These are phyloP conservation scores for Calonectria pauciramosa DNA, from an alignment of 2,329 filamentous ascomycete genomes.

Conservation along the genomic window DNA sequence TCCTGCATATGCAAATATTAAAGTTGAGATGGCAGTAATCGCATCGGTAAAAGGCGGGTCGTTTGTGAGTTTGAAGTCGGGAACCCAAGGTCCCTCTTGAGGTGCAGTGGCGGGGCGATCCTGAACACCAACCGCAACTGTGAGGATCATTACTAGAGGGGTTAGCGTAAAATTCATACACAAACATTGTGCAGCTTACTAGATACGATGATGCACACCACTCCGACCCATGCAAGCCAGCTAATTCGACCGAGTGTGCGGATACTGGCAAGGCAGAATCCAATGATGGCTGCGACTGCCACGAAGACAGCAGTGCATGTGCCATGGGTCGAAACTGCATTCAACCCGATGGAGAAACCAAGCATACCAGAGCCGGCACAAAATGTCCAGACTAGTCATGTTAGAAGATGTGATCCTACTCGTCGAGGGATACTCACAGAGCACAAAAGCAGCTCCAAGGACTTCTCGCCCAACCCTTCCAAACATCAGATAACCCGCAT, in stretches of 20 bases:
- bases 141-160: constrained; percentile 32
- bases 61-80: constrained; percentile 48
- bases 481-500: constrained; percentile 62
- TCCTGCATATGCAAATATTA: constrained; percentile 55
- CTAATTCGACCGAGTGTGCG: constrained; percentile 9
- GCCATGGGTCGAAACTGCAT: neutral
- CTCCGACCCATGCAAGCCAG: constrained; percentile 5
- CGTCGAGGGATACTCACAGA: constrained; percentile 44
- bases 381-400: neutral
- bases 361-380: constrained; percentile 12
- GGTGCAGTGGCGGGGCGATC: constrained; percentile 35
- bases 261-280: neutral
- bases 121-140: constrained; percentile 38
- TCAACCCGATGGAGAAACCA: constrained; percentile 9
- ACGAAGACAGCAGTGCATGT: constrained; percentile 12
- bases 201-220: constrained; percentile 23
- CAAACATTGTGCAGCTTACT: constrained; percentile 6
- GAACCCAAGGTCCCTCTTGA: constrained; percentile 39
- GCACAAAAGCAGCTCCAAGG: constrained; percentile 50
- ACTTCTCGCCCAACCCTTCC: constrained; percentile 59
- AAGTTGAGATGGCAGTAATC: constrained; percentile 48
- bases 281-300: neutral
- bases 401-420: neutral
- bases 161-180: neutral
- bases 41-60: constrained; percentile 49